Percentiles rank a stretch among this genome's conserved stretches.
These are phyloP conservation scores for Fragaria ananassa DNA, from an alignment of 306 rosid genomes.

Conservation along the genomic window DNA sequence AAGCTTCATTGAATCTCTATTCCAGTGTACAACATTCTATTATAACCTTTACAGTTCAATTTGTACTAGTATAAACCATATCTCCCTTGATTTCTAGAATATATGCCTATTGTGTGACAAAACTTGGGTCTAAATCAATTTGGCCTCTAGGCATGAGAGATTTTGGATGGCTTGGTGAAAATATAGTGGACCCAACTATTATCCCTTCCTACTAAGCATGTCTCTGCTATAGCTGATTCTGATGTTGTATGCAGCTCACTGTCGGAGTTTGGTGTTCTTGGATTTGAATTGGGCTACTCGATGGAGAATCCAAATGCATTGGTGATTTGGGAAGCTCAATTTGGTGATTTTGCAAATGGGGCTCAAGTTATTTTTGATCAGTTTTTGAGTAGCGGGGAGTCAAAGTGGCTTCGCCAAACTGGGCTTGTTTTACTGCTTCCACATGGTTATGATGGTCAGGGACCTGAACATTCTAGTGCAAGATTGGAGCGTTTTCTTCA, in stretches of 20 bases:
- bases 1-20: neutral
- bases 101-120: neutral
- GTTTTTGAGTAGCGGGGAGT: conserved; percentile 87
- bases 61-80: neutral
- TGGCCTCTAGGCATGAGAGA: neutral
- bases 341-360: conserved; percentile 97
- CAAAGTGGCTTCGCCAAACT: conserved; percentile 97
- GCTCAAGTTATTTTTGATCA: conserved; percentile 85
- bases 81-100: neutral
- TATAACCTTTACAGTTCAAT: neutral
- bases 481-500: conserved; percentile 91
- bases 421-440: conserved; percentile 93
- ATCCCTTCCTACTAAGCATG: neutral
- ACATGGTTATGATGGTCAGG: conserved; percentile 97
- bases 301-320: conserved; percentile 96
- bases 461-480: conserved; percentile 98
- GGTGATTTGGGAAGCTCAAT: conserved; percentile 98
- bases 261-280: conserved; percentile 94
- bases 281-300: conserved; percentile 94
- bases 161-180: neutral
- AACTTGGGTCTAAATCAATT: neutral
- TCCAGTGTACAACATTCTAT: neutral
- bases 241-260: conserved; percentile 63
- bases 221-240: conserved; percentile 20
- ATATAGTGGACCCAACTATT: neutral